phyloP scores from a whole-genome alignment of 306 rosid genomes.

The Clitoria ternatea region DNA sequence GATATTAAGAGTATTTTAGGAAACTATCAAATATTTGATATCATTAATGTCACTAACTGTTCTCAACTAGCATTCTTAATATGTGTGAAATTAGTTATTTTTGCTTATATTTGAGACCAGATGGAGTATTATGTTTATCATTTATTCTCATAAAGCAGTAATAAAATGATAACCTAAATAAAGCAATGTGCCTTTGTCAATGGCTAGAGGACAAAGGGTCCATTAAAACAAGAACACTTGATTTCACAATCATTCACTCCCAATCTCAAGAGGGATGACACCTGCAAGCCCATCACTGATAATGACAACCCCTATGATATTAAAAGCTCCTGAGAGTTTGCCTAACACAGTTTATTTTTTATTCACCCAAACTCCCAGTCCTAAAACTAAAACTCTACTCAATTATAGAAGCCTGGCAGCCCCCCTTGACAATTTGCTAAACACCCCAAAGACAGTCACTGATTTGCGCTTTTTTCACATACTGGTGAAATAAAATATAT shows the following conservation, averaged over 20 bases:
- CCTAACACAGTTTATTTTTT: not conserved
- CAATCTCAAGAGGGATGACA: not conserved
- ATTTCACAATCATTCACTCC: not conserved
- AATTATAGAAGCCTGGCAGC: not conserved
- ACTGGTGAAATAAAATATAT: conserved; percentile 7
- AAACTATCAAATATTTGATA: no score
- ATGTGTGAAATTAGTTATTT: no score
- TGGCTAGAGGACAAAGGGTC: not conserved
- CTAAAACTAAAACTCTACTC: not conserved
- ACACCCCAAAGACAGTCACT: not conserved
- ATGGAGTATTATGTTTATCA: not conserved
- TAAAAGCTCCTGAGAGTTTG: not conserved
- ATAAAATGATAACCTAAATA: not conserved
- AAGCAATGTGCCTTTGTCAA: not conserved
- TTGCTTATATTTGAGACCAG: no score
- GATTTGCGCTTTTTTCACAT: conserved; percentile 3
- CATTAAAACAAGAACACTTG: not conserved
- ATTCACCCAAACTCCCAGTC: conserved; percentile 9
- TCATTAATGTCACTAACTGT: no score
- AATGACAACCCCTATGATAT: conserved; percentile 1
- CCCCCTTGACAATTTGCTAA: not conserved
- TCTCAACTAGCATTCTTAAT: no score
- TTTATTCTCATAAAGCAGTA: conserved; percentile 6
- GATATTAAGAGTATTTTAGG: no score
- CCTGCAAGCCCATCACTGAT: not conserved